Evolutionary conservation across 768 basidiomycete species (phyloP).

Genomic region (Basidioascus undulatus): DNA sequence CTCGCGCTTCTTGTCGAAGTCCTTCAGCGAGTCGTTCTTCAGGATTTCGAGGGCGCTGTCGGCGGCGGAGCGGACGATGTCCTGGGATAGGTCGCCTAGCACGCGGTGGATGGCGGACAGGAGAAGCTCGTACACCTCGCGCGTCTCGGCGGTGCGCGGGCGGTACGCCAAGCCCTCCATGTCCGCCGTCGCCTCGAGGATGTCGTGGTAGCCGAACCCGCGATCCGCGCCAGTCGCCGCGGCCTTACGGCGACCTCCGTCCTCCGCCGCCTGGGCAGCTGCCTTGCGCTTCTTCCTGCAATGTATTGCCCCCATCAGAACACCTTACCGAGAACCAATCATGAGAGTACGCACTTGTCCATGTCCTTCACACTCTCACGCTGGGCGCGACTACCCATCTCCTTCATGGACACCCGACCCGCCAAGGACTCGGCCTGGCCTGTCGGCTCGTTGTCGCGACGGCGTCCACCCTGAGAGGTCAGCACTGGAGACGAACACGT

Average conservation of each 20-base stretch:
- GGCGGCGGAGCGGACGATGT: conserved; percentile 85
- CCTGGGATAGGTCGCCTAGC: conserved; percentile 86
- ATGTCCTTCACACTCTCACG: neutral
- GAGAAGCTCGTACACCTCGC: conserved; percentile 82
- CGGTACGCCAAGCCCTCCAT: conserved; percentile 81
- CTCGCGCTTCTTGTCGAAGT: conserved; percentile 93
- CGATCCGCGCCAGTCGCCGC: conserved; percentile 24
- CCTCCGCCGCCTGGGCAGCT: conserved; percentile 30
- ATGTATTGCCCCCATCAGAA: too few species aligned
- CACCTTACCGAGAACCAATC: too few species aligned
- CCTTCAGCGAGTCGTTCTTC: conserved; percentile 59
- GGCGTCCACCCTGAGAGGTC: conserved; percentile 16
- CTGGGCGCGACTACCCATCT: conserved; percentile 81
- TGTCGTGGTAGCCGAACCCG: conserved; percentile 63
- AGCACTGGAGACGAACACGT: neutral
- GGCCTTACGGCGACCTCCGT: conserved; percentile 31
- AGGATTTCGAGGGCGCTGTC: conserved; percentile 68
- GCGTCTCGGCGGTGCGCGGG: conserved; percentile 78
- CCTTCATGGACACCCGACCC: conserved; percentile 63
- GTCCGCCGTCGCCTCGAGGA: conserved; percentile 80
- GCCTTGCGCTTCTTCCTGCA: conserved; percentile 2
- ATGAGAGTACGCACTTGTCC: too few species aligned
- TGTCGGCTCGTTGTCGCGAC: conserved; percentile 86
- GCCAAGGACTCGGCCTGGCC: conserved; percentile 81
- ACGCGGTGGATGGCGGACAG: conserved; percentile 53